Evolutionary conservation across 2,329 filamentous ascomycete species (phyloP).

Genomic region (Pseudogymnoascus verrucosus): DNA sequence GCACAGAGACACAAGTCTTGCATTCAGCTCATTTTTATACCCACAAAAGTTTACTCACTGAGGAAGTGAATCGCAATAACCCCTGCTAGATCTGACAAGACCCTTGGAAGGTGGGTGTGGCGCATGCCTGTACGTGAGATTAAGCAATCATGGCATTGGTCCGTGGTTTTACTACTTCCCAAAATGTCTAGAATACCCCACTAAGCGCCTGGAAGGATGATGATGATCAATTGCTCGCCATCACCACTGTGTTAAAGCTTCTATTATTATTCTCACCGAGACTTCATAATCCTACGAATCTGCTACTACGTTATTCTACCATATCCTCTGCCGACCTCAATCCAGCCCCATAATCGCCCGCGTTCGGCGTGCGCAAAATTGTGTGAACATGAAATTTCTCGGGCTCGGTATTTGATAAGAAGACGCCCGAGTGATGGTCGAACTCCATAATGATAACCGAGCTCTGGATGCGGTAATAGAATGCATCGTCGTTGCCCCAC

Average conservation of each 20-base stretch:
- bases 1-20: background rate
- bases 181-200: background rate
- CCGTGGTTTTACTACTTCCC: background rate
- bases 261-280: background rate
- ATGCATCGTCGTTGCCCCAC: constrained; percentile 57
- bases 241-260: background rate
- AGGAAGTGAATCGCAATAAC: background rate
- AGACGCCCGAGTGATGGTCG: constrained; percentile 73
- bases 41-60: background rate
- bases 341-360: constrained; percentile 64
- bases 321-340: constrained; percentile 22
- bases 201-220: background rate
- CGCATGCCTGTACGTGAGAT: background rate
- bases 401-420: constrained; percentile 63
- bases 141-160: background rate
- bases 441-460: constrained; percentile 70
- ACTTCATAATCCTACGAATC: background rate
- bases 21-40: background rate
- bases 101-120: background rate
- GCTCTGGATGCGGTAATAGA: constrained; percentile 72
- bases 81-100: background rate
- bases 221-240: background rate
- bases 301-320: background rate
- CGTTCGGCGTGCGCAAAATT: constrained; percentile 62
- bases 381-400: constrained; percentile 77